These are phyloP conservation scores for Colletotrichum orchidophilum DNA, from an alignment of 2,329 filamentous ascomycete species.

Conservation along the genomic window DNA sequence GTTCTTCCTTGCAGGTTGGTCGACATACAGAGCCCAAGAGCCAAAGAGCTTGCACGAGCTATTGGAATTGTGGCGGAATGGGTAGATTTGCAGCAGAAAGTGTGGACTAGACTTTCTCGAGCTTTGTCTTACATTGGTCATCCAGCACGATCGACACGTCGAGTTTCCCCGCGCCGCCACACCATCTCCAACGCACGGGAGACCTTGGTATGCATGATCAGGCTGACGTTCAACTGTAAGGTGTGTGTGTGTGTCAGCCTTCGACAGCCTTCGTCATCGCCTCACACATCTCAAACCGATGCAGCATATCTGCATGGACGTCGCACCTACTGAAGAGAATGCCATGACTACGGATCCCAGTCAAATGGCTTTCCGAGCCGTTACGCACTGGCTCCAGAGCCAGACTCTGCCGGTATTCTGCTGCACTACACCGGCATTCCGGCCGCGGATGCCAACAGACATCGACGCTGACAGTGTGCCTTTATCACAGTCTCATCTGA, in stretches of 20 bases:
- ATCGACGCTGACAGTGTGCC: constrained; percentile 32
- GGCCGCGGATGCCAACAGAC: constrained; percentile 27
- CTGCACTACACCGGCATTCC: constrained; percentile 32
- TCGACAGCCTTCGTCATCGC: constrained; percentile 29
- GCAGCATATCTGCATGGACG: constrained; percentile 33
- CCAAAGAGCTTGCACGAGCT: background rate
- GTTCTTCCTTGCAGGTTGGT: constrained; percentile 9
- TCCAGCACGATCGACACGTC: constrained; percentile 26
- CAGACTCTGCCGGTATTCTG: constrained; percentile 34
- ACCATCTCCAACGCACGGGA: constrained; percentile 29
- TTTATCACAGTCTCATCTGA: constrained; percentile 31
- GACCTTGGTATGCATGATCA: constrained; percentile 22
- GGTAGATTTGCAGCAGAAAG: constrained; percentile 6
- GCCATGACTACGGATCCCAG: constrained; percentile 34
- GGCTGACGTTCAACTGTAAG: constrained; percentile 26
- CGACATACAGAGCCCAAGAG: background rate
- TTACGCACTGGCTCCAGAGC: constrained; percentile 34
- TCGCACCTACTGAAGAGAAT: constrained; percentile 32
- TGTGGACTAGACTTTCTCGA: constrained; percentile 12
- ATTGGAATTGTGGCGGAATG: background rate
- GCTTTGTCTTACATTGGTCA: constrained; percentile 29
- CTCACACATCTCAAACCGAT: constrained; percentile 26
- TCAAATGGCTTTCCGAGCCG: constrained; percentile 34
- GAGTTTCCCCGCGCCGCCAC: constrained; percentile 30
- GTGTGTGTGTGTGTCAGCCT: constrained; percentile 17